Conservation (phyloP, 805 yeast species). For the Lipomyces mesembrius region DNA sequence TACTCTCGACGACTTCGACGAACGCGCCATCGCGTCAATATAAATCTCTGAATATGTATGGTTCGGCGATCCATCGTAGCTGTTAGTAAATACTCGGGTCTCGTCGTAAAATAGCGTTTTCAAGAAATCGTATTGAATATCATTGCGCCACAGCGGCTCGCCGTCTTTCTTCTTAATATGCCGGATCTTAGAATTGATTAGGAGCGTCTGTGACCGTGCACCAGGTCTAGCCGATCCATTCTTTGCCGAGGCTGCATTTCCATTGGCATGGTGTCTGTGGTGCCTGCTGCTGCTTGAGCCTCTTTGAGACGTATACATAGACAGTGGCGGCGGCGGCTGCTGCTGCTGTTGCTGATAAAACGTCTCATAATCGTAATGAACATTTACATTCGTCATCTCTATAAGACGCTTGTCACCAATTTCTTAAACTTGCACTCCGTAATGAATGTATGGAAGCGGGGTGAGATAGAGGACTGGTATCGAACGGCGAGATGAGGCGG, state of each 20-base stretch:
- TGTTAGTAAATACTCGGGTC: constrained; percentile 62
- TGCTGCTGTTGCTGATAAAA: constrained; percentile 10
- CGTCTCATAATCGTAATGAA: constrained; percentile 12
- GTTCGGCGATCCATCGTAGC: constrained; percentile 49
- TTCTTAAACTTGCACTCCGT: background rate
- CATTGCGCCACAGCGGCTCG: constrained; percentile 85
- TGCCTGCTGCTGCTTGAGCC: constrained; percentile 9
- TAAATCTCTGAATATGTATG: constrained; percentile 84
- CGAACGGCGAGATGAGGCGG: background rate
- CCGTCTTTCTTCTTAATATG: constrained; percentile 85
- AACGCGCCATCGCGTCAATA: constrained; percentile 77
- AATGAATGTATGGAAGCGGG: background rate
- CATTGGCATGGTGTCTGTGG: constrained; percentile 5
- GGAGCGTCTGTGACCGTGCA: constrained; percentile 34
- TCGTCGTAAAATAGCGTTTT: constrained; percentile 65
- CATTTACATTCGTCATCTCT: constrained; percentile 5
- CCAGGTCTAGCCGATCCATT: constrained; percentile 10
- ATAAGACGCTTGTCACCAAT: background rate
- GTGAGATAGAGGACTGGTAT: constrained; percentile 2
- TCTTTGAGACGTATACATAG: constrained; percentile 15
- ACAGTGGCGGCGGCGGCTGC: constrained; percentile 12
- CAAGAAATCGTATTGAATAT: constrained; percentile 83
- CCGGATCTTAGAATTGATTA: constrained; percentile 44
- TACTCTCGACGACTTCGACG: constrained; percentile 80
- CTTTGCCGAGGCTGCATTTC: background rate